phyloP scores from a whole-genome alignment of 768 basidiomycete genomes.

The Kwoniella bestiolae region DNA sequence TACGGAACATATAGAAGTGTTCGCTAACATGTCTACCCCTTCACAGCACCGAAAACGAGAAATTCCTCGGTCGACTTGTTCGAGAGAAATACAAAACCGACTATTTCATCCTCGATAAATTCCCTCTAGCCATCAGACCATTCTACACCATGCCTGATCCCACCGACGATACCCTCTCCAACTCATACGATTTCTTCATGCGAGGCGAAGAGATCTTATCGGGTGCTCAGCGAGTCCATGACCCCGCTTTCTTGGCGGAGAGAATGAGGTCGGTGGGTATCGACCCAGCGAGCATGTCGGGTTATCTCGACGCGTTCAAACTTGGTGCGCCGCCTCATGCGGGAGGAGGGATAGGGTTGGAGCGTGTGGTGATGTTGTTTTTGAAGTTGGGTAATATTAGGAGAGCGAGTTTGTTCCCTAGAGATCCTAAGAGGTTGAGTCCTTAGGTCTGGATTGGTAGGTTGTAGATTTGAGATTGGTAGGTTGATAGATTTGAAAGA shows the following conservation, averaged over 20 bases:
- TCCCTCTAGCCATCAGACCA: constrained; percentile 90
- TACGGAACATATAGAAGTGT: no score
- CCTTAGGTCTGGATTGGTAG: constrained; percentile 61
- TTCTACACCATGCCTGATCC: constrained; percentile 99
- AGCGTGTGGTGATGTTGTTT: constrained; percentile 96
- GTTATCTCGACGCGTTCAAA: constrained; percentile 91
- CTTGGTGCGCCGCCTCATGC: constrained; percentile 95
- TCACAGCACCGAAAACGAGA: constrained; percentile 89
- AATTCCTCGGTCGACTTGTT: constrained; percentile 83
- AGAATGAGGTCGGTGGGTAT: constrained; percentile 86
- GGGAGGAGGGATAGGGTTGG: constrained; percentile 89
- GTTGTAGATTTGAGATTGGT: no score
- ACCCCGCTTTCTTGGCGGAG: constrained; percentile 75
- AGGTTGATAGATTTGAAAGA: no score
- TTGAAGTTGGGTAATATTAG: constrained; percentile 95
- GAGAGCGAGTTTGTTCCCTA: constrained; percentile 88
- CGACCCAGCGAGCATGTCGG: constrained; percentile 87
- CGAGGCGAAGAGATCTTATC: constrained; percentile 98
- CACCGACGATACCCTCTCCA: constrained; percentile 85
- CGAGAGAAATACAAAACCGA: constrained; percentile 94
- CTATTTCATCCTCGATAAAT: constrained; percentile 99
- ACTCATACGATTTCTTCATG: constrained; percentile 99
- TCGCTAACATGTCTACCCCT: background rate
- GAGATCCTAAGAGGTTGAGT: constrained; percentile 92
- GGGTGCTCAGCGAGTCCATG: constrained; percentile 96